Evolutionary conservation across 1,284 basidiomycete genomes (phyloP).

Genomic region (Pyrrhoderma noxium): DNA sequence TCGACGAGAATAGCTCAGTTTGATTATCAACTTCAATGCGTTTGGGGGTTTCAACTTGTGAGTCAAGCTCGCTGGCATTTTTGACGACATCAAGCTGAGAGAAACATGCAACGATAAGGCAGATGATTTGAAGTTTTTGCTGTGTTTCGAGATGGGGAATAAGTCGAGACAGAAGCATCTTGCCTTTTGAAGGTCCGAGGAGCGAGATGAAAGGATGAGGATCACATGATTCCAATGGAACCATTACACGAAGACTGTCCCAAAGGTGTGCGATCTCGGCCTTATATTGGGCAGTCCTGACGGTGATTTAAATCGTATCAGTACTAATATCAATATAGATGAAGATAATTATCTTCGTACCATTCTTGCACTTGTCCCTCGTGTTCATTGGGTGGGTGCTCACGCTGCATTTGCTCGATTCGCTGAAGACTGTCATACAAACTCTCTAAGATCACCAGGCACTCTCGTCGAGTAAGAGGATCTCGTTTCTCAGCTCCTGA

Average conservation of each 20-base stretch:
- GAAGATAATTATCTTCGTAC: conserved; percentile 30
- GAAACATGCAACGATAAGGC: conserved; percentile 91
- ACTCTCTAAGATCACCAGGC: conserved; percentile 75
- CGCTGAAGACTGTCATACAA: conserved; percentile 83
- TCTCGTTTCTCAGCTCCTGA: conserved; percentile 54
- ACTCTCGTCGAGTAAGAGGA: conserved; percentile 74
- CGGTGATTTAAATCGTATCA: conserved; percentile 9
- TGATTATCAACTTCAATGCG: conserved; percentile 77
- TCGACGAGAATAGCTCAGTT: conserved; percentile 83
- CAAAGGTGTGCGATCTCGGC: conserved; percentile 67
- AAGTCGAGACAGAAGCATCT: conserved; percentile 84
- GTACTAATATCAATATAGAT: no score
- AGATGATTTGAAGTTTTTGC: conserved; percentile 82
- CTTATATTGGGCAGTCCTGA: conserved; percentile 58
- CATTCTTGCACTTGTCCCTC: conserved; percentile 46
- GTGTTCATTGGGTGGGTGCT: conserved; percentile 63
- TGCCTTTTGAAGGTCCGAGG: conserved; percentile 86
- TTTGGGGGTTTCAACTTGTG: conserved; percentile 55
- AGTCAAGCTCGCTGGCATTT: conserved; percentile 64
- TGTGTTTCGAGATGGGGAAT: conserved; percentile 79
- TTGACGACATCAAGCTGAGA: conserved; percentile 86
- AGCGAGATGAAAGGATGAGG: conserved; percentile 97
- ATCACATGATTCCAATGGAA: conserved; percentile 85
- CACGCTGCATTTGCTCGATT: conserved; percentile 81
- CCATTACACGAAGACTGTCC: conserved; percentile 78